Evolutionary conservation across 257 asterid genomes (phyloP), one percentile per base, ranked within the genome.

Genomic region (Cinchona pubescens): DNA sequence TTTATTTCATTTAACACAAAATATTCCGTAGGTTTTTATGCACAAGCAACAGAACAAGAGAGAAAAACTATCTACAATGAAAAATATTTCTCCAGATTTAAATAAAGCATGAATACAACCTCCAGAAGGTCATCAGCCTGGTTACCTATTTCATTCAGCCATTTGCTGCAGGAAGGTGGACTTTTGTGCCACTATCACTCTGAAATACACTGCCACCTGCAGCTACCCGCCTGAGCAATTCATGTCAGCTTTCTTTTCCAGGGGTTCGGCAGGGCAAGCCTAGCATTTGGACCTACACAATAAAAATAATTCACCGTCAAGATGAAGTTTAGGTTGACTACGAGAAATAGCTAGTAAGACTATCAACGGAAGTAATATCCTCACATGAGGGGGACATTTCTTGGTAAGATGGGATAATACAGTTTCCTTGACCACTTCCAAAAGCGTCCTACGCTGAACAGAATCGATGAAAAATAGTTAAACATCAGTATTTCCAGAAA

Each of bases 101-200:
- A 71, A 11, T 13, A 30, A 25, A 61, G 60, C n/a, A 75, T 32
- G 62, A 4, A 61, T 40, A 40, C 73, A 49, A 92, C 97, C 97
- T 92, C 97, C 67, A 94, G 85, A 74, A 94, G 88, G 85, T 94
- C 98, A 85, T 94, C 98, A 53, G 98, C 97, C 90, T 94, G 98
- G 83, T 90, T 92, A 66, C 97, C 97, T 78, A 94, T 90, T 23
- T 94, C 98, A 81, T 89, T 92, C 63, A 94, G 81, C n/a, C n/a
- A 82, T 94, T 94, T 80, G 98, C 94, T 61, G 93, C 96, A 23
- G 98, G 97, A 76, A 94, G 97, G 88, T 94, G 98, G 87, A 94
- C 88, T 87, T 94, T 94, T 45, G 97, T 85, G 80, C 93, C 94
- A 80, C 85, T 82, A 71, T 89, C 88, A 59, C 92, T 85, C 83